Conservation (phyloP, 106 monocot genomes). For the Triglochin maritima region DNA sequence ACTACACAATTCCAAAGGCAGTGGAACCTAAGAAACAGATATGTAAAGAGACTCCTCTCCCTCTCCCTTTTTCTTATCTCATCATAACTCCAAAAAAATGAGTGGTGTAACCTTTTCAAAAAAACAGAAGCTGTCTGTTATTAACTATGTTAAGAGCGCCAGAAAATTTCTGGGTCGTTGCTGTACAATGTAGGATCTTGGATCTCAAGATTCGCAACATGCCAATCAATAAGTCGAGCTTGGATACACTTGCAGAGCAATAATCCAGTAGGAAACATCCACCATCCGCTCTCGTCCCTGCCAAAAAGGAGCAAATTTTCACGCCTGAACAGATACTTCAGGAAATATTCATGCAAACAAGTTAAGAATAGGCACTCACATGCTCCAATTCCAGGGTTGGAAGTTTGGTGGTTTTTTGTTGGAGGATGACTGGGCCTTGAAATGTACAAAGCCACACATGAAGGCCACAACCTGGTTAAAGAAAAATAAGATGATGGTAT, state of each 20-base stretch:
- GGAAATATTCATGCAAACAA: not conserved
- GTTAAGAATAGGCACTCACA: constrained; percentile 36
- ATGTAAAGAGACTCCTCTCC: not conserved
- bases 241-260: constrained; percentile 80
- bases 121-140: not conserved
- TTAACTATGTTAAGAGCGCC: constrained; percentile 58
- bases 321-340: not conserved
- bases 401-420: constrained; percentile 40
- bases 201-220: constrained; percentile 95
- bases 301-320: not conserved
- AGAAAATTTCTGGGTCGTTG: constrained; percentile 72
- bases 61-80: not conserved
- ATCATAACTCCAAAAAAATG: constrained; percentile 7
- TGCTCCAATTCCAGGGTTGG: constrained; percentile 72
- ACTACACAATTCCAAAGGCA: constrained; percentile 7
- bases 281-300: constrained; percentile 98
- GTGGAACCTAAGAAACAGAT: not conserved
- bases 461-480: constrained; percentile 67
- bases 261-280: constrained; percentile 66
- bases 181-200: constrained; percentile 96
- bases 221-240: constrained; percentile 80
- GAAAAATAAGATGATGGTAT: not conserved
- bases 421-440: constrained; percentile 36
- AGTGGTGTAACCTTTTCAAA: not conserved
- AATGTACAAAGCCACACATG: constrained; percentile 82